Evolutionary conservation across 2,329 filamentous ascomycete genomes (phyloP).

Genomic region (Pseudogymnoascus sp.): DNA sequence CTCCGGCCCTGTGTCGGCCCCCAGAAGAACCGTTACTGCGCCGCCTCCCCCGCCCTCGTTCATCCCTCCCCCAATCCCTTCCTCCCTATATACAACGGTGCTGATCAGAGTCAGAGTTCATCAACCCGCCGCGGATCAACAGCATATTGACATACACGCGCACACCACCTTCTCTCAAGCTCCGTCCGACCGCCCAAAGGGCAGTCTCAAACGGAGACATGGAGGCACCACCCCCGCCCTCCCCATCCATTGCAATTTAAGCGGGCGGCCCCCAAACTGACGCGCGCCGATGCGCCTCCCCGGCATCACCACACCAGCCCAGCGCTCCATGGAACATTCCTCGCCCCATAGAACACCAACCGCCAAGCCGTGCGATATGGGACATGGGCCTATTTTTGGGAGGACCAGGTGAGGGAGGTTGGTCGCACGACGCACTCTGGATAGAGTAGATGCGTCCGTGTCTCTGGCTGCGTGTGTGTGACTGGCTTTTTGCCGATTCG

Average conservation of each 20-base stretch:
- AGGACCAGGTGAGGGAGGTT: background rate
- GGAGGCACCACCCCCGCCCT: background rate
- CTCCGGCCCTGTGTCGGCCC: background rate
- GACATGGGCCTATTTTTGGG: background rate
- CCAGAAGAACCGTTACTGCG: background rate
- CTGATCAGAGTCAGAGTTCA: background rate
- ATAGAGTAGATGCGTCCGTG: background rate
- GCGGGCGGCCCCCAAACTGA: slow-evolving; percentile 5
- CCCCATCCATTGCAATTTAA: background rate
- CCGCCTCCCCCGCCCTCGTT: background rate
- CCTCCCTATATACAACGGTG: background rate
- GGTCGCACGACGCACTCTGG: background rate
- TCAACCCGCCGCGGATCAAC: background rate
- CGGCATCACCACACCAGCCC: background rate
- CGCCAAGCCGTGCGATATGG: background rate
- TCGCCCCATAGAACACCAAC: background rate
- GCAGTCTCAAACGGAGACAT: background rate
- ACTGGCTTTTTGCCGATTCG: background rate
- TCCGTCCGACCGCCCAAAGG: background rate
- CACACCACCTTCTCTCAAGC: background rate
- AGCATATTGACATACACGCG: background rate
- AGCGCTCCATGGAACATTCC: background rate
- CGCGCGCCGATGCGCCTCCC: background rate
- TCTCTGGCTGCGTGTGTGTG: background rate
- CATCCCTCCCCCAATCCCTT: background rate